Evolutionary conservation across 2,329 filamentous ascomycete genomes (phyloP), one percentile per base, ranked within the genome.

Genomic region (Xylaria sp.): DNA sequence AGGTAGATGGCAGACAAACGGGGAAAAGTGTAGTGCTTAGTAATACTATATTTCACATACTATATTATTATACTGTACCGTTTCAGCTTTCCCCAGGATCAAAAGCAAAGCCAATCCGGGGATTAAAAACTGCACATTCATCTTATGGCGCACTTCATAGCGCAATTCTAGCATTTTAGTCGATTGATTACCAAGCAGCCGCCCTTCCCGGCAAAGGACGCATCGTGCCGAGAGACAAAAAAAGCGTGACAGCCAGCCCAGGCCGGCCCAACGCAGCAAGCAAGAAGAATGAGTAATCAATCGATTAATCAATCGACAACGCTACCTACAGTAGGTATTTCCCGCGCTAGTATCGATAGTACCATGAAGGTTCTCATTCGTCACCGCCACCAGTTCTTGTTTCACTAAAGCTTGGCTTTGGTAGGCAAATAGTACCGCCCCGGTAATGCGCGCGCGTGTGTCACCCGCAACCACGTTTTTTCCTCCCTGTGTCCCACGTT

Each of bases 341-440:
- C 33, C 33, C 33, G 33, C 33, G 33, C 33, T 36, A 36, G 33
- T 36, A 7, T 36, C 18, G 18, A 20, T 48, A 8, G 46, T 9
- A 48, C 62, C 52, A 58, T 64, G 41, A 64, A 43, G 49, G 60
- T 62, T 62, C 59, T 54, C 59, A 31, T 13, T 25, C 23, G 8
- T 5, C 49, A 4, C 18, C n/a, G 20, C 46, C 46, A 23, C 20
- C n/a, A 25, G 48, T 13, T 33, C 25, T 28, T 31, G 52, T 33
- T 55, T 23, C 46, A 23, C 8, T 36, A n/a, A 18, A 36, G 33
- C 33, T 36, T 36, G 33, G 33, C 8, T 36, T 8, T 9, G 8
- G 10, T 36, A 31, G 7, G 31, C 9, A 36, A 36, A 10, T 36
- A 36, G 33, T 36, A 36, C 33, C 7, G 10, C 6, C 33, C 33